Evolutionary conservation across 148 eudicot genomes (phyloP).

Genomic region (Suaeda aralocaspica): DNA sequence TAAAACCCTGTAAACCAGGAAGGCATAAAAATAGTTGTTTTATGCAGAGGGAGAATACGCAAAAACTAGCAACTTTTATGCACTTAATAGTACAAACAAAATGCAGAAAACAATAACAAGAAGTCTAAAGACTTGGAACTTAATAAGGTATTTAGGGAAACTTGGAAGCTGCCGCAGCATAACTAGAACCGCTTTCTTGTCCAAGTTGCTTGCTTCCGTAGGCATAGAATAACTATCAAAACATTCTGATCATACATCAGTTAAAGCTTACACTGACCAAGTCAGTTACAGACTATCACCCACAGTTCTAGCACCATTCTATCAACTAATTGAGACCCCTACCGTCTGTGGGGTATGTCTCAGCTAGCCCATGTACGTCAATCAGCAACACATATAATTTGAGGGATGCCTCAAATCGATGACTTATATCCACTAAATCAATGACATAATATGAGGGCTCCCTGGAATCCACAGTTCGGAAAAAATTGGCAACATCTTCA

Average conservation of each 20-base stretch:
- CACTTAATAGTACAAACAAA: neutral
- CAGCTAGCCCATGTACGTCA: neutral
- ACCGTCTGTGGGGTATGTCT: neutral
- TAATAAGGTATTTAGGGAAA: neutral
- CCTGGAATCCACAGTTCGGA: too few relatives aligned
- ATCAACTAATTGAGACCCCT: neutral
- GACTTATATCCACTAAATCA: too few relatives aligned
- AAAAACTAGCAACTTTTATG: neutral
- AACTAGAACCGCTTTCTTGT: too few relatives aligned
- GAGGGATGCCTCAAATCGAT: neutral
- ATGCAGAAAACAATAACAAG: neutral
- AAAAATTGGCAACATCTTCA: too few relatives aligned
- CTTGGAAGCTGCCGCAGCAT: neutral
- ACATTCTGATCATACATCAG: neutral
- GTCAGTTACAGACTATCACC: neutral
- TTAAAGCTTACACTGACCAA: neutral
- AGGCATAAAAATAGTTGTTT: neutral
- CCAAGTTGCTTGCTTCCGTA: too few relatives aligned
- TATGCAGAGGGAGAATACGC: neutral
- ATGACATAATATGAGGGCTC: too few relatives aligned
- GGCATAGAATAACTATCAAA: neutral
- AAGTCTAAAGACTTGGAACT: neutral
- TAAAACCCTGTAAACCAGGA: neutral
- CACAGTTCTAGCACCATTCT: too few relatives aligned
- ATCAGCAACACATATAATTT: neutral